Percentiles rank a stretch among this genome's conserved stretches.
Conservation (phyloP, 2,329 filamentous ascomycete genomes). For the Penicillium sp. region DNA sequence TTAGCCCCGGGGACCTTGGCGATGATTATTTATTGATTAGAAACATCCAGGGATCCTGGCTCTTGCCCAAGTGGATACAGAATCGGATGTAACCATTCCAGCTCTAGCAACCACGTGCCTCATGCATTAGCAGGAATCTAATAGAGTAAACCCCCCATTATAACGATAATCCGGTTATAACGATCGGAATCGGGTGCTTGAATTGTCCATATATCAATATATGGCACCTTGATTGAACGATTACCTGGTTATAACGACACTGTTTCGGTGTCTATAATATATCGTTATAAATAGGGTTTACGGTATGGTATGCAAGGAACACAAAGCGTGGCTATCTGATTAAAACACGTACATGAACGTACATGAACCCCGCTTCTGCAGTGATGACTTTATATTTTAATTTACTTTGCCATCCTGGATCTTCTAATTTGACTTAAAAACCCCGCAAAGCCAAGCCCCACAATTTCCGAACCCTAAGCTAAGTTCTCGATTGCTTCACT, state of each 20-base stretch:
- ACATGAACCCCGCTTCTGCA: background rate
- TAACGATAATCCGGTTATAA: too few relatives aligned
- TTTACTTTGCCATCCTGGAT: background rate
- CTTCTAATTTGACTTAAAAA: too few relatives aligned
- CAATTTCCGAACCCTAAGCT: constrained; percentile 1
- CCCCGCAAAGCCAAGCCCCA: background rate
- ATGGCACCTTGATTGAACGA: too few relatives aligned
- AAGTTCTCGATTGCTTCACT: background rate
- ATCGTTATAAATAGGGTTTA: too few relatives aligned
- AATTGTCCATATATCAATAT: too few relatives aligned
- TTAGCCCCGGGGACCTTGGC: too few relatives aligned
- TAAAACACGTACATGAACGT: background rate
- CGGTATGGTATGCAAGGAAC: background rate
- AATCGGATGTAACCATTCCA: background rate
- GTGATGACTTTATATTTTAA: background rate
- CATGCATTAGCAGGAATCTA: too few relatives aligned
- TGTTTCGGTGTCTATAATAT: too few relatives aligned
- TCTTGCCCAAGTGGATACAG: background rate
- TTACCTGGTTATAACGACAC: too few relatives aligned
- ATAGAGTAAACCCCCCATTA: too few relatives aligned
- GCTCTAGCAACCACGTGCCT: background rate
- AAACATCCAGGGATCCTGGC: background rate
- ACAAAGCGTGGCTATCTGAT: background rate
- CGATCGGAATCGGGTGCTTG: too few relatives aligned
- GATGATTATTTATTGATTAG: too few relatives aligned